phyloP scores from a whole-genome alignment of 805 yeast genomes.

The Pichia phayaonensis region DNA sequence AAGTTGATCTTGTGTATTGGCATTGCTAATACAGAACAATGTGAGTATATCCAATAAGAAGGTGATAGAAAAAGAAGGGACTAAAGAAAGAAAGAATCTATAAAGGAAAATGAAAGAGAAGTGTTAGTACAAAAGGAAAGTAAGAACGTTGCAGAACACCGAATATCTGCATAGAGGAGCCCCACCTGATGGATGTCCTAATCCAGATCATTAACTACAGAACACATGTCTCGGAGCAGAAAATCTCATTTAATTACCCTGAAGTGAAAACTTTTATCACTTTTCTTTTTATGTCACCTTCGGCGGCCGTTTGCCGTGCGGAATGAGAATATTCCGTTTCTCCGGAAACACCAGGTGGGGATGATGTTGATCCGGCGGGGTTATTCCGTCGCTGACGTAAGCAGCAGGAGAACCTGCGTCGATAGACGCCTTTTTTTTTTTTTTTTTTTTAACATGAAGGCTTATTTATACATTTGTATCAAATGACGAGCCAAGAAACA shows the following conservation, averaged over 20 bases:
- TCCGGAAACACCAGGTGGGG: background rate
- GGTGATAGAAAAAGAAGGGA: background rate
- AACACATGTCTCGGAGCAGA: background rate
- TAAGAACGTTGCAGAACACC: background rate
- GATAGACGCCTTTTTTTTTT: background rate
- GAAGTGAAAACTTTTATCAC: background rate
- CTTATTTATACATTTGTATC: background rate
- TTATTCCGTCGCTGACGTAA: background rate
- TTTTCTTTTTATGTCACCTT: background rate
- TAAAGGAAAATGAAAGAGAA: background rate
- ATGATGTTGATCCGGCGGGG: background rate
- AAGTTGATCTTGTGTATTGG: constrained; percentile 7
- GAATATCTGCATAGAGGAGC: background rate
- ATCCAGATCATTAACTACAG: background rate
- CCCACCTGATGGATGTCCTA: background rate
- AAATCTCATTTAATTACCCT: background rate
- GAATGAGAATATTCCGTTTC: background rate
- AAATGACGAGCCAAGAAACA: background rate
- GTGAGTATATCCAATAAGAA: background rate
- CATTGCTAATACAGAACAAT: background rate
- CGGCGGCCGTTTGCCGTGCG: background rate
- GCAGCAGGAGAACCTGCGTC: too few relatives aligned
- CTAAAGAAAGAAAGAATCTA: background rate
- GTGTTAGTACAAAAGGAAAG: too few relatives aligned
- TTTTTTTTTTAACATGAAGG: background rate